Percentiles rank a stretch among this genome's conserved stretches.
Evolutionary conservation across 371 early-diverging fungal species (phyloP).

Genomic region (Mucor velutinosus): DNA sequence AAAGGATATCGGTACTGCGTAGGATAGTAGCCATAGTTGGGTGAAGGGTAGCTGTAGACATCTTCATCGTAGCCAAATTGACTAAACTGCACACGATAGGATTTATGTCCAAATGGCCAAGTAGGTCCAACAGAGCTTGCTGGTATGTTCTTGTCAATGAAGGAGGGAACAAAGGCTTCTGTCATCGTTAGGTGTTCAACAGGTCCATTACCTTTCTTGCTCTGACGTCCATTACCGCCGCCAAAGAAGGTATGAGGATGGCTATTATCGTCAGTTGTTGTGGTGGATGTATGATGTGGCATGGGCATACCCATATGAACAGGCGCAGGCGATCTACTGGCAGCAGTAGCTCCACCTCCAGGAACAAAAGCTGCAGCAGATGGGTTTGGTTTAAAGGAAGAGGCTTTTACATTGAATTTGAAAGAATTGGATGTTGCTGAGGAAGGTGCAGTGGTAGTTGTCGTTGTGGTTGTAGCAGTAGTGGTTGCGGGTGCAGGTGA

Average conservation of each 20-base stretch:
- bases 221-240: conserved; percentile 3
- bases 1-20: conserved; percentile 46
- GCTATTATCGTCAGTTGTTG: not conserved
- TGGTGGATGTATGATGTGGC: not conserved
- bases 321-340: not conserved
- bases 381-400: conserved; percentile 89
- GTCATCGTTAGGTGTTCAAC: conserved; percentile 25
- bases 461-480: conserved; percentile 15
- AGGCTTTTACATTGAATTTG: conserved; percentile 85
- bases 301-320: not conserved
- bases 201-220: conserved; percentile 18
- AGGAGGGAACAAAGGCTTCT: conserved; percentile 40
- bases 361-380: conserved; percentile 79
- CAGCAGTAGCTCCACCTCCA: conserved; percentile 1
- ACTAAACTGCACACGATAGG: conserved; percentile 46
- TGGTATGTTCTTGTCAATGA: conserved; percentile 24
- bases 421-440: conserved; percentile 46
- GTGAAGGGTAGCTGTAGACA: conserved; percentile 39
- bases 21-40: conserved; percentile 51
- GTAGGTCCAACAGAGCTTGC: conserved; percentile 51
- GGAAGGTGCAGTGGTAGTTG: conserved; percentile 24
- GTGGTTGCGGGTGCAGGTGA: conserved; percentile 12
- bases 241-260: conserved; percentile 41
- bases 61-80: conserved; percentile 41
- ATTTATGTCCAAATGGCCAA: conserved; percentile 54